Evolutionary conservation across 305 asterid genomes (phyloP).

Genomic region (Rubia peregrina): DNA sequence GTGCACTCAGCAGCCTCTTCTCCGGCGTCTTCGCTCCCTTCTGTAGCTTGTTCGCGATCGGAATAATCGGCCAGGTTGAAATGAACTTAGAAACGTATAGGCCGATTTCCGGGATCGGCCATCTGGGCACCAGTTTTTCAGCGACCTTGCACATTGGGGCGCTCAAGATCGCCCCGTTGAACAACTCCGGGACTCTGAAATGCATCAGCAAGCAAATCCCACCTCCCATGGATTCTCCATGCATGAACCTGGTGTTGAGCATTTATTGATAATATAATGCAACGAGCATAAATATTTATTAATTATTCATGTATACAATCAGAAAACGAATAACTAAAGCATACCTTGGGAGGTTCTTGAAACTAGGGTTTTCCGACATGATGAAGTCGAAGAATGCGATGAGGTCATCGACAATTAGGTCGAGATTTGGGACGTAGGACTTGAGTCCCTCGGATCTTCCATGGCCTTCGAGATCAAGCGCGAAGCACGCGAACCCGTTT

Average conservation of each 20-base stretch:
- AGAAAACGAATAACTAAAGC: too few relatives aligned
- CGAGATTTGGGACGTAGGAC: slow-evolving; percentile 69
- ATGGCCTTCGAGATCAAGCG: slow-evolving; percentile 87
- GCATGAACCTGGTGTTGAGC: slow-evolving; percentile 27
- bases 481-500: slow-evolving; percentile 72
- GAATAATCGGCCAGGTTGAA: slow-evolving; percentile 68
- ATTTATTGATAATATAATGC: too few relatives aligned
- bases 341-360: slow-evolving; percentile 30
- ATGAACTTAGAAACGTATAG: slow-evolving; percentile 41
- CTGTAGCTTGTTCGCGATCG: slow-evolving; percentile 64
- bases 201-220: slow-evolving; percentile 69
- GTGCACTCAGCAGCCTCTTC: slow-evolving; percentile 41
- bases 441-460: slow-evolving; percentile 73
- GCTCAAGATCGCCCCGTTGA: slow-evolving; percentile 57
- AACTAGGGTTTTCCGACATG: slow-evolving; percentile 29
- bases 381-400: slow-evolving; percentile 37
- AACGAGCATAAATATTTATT: too few relatives aligned
- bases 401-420: slow-evolving; percentile 54
- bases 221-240: slow-evolving; percentile 94
- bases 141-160: slow-evolving; percentile 91
- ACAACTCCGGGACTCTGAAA: slow-evolving; percentile 33
- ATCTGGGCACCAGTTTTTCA: slow-evolving; percentile 63
- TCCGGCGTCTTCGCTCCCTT: slow-evolving; percentile 72
- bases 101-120: slow-evolving; percentile 70
- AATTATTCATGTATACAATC: too few relatives aligned